These are phyloP conservation scores for Taxillus chinensis DNA, from an alignment of 164 flowering plant genomes.

Conservation along the genomic window DNA sequence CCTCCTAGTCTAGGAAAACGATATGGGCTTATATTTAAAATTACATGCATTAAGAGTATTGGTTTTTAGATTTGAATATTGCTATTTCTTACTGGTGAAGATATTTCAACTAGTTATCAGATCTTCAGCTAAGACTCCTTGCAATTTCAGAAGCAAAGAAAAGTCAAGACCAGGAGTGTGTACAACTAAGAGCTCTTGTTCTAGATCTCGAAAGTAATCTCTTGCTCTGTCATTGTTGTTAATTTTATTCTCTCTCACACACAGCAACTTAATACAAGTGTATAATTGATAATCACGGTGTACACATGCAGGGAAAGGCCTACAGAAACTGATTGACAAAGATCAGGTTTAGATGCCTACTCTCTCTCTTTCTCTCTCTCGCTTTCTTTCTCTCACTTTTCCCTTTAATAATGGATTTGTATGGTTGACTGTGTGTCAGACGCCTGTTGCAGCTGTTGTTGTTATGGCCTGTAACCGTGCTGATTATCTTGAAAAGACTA, in stretches of 20 bases:
- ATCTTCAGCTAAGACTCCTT: conserved; percentile 7
- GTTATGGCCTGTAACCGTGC: conserved; percentile 99
- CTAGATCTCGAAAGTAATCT: conserved; percentile 69
- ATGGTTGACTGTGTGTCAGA: conserved; percentile 23
- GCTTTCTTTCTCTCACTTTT: neutral
- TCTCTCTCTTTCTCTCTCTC: neutral
- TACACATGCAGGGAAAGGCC: conserved; percentile 47
- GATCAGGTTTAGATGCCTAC: conserved; percentile 35
- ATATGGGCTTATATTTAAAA: too few species aligned
- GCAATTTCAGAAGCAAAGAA: conserved; percentile 45
- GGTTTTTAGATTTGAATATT: conserved; percentile 1
- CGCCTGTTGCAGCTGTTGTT: conserved; percentile 89
- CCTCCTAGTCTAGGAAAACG: too few species aligned
- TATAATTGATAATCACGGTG: neutral
- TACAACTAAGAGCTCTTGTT: conserved; percentile 59
- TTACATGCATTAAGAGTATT: too few species aligned
- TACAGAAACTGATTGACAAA: conserved; percentile 33
- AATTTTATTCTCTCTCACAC: neutral
- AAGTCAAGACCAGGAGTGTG: conserved; percentile 42
- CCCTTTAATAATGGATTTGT: neutral
- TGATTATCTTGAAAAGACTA: conserved; percentile 84
- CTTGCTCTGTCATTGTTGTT: neutral
- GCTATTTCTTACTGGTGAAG: neutral
- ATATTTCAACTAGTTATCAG: neutral
- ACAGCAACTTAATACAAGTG: neutral